Conservation (phyloP, 2,329 filamentous ascomycete genomes). For the Cladophialophora immunda region DNA sequence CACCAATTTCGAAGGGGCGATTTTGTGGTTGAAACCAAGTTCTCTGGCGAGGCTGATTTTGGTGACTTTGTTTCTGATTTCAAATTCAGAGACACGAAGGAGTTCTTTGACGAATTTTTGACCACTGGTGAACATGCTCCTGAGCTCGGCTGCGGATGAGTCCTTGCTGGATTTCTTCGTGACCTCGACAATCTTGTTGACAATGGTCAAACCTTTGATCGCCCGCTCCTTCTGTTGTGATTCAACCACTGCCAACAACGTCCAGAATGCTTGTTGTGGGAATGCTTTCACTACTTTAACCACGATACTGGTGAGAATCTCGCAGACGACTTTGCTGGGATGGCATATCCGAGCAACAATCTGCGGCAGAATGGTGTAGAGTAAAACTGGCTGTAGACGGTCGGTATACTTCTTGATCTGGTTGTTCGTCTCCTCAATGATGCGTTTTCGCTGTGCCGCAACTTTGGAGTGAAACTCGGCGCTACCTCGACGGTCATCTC, state of each 20-base stretch:
- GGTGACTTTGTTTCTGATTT: constrained; percentile 74
- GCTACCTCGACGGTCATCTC: constrained; percentile 60
- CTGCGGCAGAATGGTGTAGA: constrained; percentile 78
- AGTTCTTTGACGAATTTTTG: constrained; percentile 86
- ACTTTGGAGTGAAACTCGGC: constrained; percentile 59
- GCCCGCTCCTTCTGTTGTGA: constrained; percentile 76
- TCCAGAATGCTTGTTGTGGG: constrained; percentile 92
- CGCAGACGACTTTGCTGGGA: constrained; percentile 78
- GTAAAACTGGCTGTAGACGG: constrained; percentile 56
- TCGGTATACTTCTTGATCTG: constrained; percentile 81
- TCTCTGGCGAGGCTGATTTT: constrained; percentile 79
- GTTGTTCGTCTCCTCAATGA: constrained; percentile 74
- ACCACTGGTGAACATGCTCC: constrained; percentile 75
- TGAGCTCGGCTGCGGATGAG: constrained; percentile 66
- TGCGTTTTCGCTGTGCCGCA: constrained; percentile 64
- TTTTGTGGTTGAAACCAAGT: constrained; percentile 83
- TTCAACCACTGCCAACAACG: constrained; percentile 84
- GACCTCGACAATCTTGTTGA: constrained; percentile 51
- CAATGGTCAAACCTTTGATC: constrained; percentile 57
- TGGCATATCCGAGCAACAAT: constrained; percentile 96
- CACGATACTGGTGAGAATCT: constrained; percentile 79
- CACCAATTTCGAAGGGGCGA: constrained; percentile 82
- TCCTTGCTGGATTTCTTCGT: constrained; percentile 58
- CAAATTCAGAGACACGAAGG: constrained; percentile 79
- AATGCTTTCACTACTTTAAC: constrained; percentile 85